phyloP scores from a whole-genome alignment of 2,329 filamentous ascomycete species.

The Colletotrichum caudatum region DNA sequence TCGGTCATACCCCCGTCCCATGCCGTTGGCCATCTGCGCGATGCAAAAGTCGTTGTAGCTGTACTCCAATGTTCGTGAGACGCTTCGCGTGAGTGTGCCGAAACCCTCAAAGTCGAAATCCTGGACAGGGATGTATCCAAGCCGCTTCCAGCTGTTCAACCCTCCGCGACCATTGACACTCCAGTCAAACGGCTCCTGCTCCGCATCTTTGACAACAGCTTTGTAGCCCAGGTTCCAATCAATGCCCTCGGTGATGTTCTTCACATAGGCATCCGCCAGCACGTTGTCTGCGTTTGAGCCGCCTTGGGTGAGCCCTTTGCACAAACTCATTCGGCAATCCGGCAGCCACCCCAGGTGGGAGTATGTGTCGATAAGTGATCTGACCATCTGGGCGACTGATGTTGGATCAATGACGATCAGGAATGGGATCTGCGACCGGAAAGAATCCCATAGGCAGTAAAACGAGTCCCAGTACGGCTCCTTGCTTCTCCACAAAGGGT shows the following conservation, averaged over 20 bases:
- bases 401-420: constrained; percentile 75
- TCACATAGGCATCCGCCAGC: constrained; percentile 75
- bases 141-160: constrained; percentile 76
- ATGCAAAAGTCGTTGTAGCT: constrained; percentile 82
- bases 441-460: constrained; percentile 82
- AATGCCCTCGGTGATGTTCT: constrained; percentile 71
- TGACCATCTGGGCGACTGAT: constrained; percentile 74
- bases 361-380: constrained; percentile 79
- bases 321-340: constrained; percentile 82
- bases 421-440: constrained; percentile 76
- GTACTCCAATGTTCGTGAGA: constrained; percentile 82
- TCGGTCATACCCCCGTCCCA: constrained; percentile 67
- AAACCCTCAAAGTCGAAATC: constrained; percentile 75
- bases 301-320: constrained; percentile 79
- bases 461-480: constrained; percentile 82
- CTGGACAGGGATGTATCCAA: constrained; percentile 78
- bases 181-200: constrained; percentile 78
- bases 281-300: constrained; percentile 81
- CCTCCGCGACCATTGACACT: constrained; percentile 77
- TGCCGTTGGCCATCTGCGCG: constrained; percentile 68
- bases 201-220: constrained; percentile 79
- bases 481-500: constrained; percentile 72
- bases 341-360: constrained; percentile 77
- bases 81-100: constrained; percentile 77
- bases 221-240: constrained; percentile 77